Percentiles rank a stretch among this genome's conserved stretches.
Conservation (phyloP, 2,329 filamentous ascomycete species). For the Trichophyton benhamiae region DNA sequence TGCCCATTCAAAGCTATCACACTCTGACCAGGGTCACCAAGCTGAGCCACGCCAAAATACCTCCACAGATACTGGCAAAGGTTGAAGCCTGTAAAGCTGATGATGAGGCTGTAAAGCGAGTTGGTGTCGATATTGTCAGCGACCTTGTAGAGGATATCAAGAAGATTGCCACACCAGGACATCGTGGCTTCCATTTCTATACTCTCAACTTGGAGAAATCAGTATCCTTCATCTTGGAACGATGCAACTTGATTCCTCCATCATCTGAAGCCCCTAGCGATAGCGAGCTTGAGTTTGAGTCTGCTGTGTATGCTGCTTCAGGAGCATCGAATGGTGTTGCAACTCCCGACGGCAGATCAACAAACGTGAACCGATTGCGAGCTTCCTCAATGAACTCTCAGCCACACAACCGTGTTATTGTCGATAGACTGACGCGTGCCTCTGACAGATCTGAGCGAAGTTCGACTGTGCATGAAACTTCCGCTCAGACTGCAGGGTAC, state of each 20-base stretch:
- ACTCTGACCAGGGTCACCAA: constrained; percentile 91
- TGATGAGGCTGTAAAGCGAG: constrained; percentile 37
- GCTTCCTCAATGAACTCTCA: constrained; percentile 72
- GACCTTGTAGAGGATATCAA: constrained; percentile 74
- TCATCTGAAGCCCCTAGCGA: constrained; percentile 30
- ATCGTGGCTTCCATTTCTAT: constrained; percentile 89
- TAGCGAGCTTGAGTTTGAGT: constrained; percentile 31
- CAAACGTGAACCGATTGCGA: constrained; percentile 40
- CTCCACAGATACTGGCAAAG: constrained; percentile 54
- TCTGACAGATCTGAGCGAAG: constrained; percentile 25
- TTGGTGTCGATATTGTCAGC: constrained; percentile 52
- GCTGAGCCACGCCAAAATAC: constrained; percentile 77
- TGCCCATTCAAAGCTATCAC: constrained; percentile 96
- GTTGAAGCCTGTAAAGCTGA: constrained; percentile 38
- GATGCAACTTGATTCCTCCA: constrained; percentile 66
- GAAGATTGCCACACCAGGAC: constrained; percentile 46
- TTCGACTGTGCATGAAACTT: constrained; percentile 48
- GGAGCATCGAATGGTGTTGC: constrained; percentile 18
- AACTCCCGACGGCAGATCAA: constrained; percentile 17
- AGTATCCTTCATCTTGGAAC: constrained; percentile 82
- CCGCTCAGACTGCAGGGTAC: constrained; percentile 64
- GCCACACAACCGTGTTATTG: constrained; percentile 76
- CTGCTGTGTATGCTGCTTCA: constrained; percentile 29
- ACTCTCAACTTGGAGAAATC: constrained; percentile 94
- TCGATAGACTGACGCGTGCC: constrained; percentile 43